Evolutionary conservation across 768 basidiomycete species (phyloP).

Genomic region (Pilatotrama ljubarskyi): DNA sequence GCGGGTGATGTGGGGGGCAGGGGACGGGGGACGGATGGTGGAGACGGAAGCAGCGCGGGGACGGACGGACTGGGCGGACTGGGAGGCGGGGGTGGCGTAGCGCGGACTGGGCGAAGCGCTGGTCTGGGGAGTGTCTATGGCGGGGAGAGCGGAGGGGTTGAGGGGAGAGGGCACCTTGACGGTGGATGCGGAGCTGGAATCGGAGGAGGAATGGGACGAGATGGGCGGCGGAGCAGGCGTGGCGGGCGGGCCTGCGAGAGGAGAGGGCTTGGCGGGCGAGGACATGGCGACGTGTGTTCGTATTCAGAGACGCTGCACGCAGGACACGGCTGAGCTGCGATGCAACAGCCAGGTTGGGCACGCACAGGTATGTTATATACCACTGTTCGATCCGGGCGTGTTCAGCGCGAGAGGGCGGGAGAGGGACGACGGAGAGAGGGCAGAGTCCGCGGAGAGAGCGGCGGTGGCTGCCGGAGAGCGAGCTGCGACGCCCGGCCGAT

Average conservation of each 20-base stretch:
- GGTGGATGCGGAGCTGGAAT: background rate
- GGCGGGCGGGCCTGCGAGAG: background rate
- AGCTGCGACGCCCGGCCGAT: too few relatives aligned
- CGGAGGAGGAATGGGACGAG: constrained; percentile 2
- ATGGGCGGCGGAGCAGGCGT: background rate
- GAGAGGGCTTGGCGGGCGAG: background rate
- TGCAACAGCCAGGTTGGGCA: too few relatives aligned
- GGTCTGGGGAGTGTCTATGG: background rate
- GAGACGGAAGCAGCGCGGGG: constrained; percentile 23
- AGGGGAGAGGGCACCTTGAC: constrained; percentile 9
- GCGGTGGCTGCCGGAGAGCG: too few relatives aligned
- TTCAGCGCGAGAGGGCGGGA: too few relatives aligned
- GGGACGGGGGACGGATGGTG: constrained; percentile 21
- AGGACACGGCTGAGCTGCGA: too few relatives aligned
- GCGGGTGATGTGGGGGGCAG: constrained; percentile 10
- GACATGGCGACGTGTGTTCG: background rate
- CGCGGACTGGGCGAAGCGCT: background rate
- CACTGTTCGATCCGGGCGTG: too few relatives aligned
- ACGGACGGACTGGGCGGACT: background rate
- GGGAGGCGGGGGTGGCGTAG: constrained; percentile 2
- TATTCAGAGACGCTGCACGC: too few relatives aligned
- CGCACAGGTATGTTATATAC: too few relatives aligned
- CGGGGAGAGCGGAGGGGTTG: constrained; percentile 3
- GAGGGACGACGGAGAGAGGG: too few relatives aligned
- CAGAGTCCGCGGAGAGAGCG: too few relatives aligned